Evolutionary conservation across 2,329 filamentous ascomycete genomes (phyloP), one percentile per base, ranked within the genome.

Genomic region (Myriosclerotinia scirpicola): DNA sequence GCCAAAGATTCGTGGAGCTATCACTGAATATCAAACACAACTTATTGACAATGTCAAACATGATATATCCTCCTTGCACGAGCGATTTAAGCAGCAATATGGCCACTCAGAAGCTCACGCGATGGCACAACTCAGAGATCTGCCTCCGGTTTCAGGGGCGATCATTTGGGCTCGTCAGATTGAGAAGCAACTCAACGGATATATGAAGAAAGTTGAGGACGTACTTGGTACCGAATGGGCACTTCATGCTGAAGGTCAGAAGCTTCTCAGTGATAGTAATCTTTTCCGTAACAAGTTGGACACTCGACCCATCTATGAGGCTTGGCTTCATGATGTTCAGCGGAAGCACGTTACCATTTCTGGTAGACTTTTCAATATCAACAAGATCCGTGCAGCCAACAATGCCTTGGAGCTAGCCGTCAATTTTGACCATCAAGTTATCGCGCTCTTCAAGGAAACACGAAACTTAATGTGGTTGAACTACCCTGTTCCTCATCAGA

Each of bases 161-260:
- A 97, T 99, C 72, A 96, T 99, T 64, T 98, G 95, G 91, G 94
- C 94, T 34, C 89, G 92, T 54, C 95, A 99, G 78, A 99, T 99
- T 69, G 94, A 99, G 80, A 88, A 92, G 46, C 95, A 99, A 78
- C 86, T 99, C 12, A 90, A 97, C 75, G 91, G 89, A 14, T 99
- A 99, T 78, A 97, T 99, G 93, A 91, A 93, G 76, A 97, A 97
- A 78, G 94, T 99, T n/a, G 96, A 98, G 77, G 92, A 97, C 72
- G 95, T 99, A 48, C 86, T 99, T 30, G 95, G 95, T 60, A 89
- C 91, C 66, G 93, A 97, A 72, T 99, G 95, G 95, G 89, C 91
- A 65, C 82, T 98, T 68, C 96, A 99, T 75, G 87, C 93, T 8
- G 95, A 99, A 76, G 96, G 96, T 1, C 92, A 97, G 76, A 97